Evolutionary conservation across 2,329 filamentous ascomycete genomes (phyloP).

Genomic region (Trichoderma atrobrunneum): DNA sequence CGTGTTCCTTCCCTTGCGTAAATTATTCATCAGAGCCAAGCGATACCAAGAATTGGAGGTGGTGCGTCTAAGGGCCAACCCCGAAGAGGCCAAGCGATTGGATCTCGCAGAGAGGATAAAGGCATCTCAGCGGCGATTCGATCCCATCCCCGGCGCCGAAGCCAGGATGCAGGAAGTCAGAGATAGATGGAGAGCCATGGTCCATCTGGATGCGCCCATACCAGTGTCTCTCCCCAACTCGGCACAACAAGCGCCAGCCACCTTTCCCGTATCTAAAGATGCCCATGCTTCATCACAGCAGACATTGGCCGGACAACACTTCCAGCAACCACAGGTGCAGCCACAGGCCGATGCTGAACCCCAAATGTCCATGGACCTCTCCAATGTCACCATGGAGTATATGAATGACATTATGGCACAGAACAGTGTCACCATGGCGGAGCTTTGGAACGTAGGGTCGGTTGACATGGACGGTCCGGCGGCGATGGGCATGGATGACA

Average conservation of each 20-base stretch:
- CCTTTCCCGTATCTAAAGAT: background rate
- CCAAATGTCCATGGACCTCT: constrained; percentile 29
- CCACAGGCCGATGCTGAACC: background rate
- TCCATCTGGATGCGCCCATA: constrained; percentile 35
- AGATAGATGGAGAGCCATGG: constrained; percentile 51
- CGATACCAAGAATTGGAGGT: constrained; percentile 53
- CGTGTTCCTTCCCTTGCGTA: constrained; percentile 54
- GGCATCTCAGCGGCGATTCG: constrained; percentile 45
- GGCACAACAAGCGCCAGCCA: background rate
- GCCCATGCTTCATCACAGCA: background rate
- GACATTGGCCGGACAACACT: background rate
- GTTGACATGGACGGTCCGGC: constrained; percentile 3
- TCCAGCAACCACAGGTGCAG: background rate
- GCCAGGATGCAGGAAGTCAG: constrained; percentile 44
- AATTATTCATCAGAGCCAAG: constrained; percentile 51
- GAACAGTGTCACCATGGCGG: constrained; percentile 35
- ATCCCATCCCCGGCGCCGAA: constrained; percentile 47
- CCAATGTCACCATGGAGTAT: constrained; percentile 33
- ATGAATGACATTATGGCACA: constrained; percentile 39
- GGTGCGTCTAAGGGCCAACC: constrained; percentile 45
- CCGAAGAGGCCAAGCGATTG: constrained; percentile 47
- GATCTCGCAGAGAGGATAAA: constrained; percentile 49
- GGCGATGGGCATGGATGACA: background rate
- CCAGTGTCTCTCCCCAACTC: constrained; percentile 20
- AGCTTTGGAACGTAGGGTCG: constrained; percentile 32